A percentile compares a stretch with the other conserved stretches of the same genome.
These are phyloP conservation scores for Fusarium tricinctum DNA, from an alignment of 2,329 filamentous ascomycete species.

Conservation along the genomic window DNA sequence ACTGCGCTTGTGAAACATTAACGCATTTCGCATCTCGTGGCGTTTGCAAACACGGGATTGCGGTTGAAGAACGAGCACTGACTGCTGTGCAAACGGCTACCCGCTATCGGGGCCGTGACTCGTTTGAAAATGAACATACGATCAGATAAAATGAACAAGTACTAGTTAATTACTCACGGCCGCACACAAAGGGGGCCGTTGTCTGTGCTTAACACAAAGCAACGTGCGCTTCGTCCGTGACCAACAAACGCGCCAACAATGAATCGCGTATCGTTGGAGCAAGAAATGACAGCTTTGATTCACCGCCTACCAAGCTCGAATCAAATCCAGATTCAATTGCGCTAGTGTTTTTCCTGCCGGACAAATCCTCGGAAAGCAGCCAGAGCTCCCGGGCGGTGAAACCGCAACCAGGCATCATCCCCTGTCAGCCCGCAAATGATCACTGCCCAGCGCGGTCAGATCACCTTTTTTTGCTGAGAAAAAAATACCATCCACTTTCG, in stretches of 20 bases:
- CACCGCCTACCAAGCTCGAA: conserved; percentile 28
- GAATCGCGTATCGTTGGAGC: conserved; percentile 21
- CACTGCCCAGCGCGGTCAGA: conserved; percentile 42
- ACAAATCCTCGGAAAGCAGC: conserved; percentile 13
- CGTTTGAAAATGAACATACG: not conserved
- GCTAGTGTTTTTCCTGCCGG: conserved; percentile 29
- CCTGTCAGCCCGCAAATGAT: conserved; percentile 41
- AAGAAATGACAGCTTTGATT: conserved; percentile 19
- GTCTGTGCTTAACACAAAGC: conserved; percentile 21
- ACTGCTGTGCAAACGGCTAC: not conserved
- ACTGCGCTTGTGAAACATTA: not conserved
- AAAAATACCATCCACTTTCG: conserved; percentile 32
- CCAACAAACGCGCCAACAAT: conserved; percentile 6
- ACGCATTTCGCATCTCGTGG: not conserved
- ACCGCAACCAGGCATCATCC: conserved; percentile 16
- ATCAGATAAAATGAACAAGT: not conserved
- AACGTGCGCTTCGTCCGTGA: conserved; percentile 6
- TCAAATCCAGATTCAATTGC: conserved; percentile 10
- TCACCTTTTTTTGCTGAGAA: conserved; percentile 23
- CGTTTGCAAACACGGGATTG: not conserved
- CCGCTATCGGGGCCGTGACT: not conserved
- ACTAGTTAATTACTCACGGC: not conserved
- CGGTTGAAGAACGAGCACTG: not conserved
- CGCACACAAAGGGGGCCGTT: conserved; percentile 1
- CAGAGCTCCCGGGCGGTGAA: conserved; percentile 37